phyloP scores from a whole-genome alignment of 306 rosid genomes.

The Biancaea sappan region DNA sequence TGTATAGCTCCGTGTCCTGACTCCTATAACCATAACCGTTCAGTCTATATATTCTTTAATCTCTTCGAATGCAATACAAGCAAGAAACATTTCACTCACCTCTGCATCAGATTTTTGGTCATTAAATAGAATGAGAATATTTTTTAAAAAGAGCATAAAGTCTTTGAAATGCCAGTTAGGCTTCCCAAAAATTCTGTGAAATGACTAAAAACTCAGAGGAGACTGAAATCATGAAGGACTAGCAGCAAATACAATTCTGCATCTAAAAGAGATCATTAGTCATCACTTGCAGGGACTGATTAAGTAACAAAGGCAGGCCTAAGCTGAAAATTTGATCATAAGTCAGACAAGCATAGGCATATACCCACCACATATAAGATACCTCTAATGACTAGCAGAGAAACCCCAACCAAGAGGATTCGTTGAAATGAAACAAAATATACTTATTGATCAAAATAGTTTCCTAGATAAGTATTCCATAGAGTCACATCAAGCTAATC shows the following conservation, averaged over 20 bases:
- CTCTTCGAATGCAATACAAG: too few species aligned
- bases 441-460: not conserved
- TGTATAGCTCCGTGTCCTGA: too few species aligned
- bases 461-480: not conserved
- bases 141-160: not conserved
- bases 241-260: not conserved
- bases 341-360: not conserved
- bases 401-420: not conserved
- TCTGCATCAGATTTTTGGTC: too few species aligned
- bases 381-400: not conserved
- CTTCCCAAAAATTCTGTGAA: not conserved
- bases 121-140: not conserved
- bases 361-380: not conserved
- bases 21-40: too few species aligned
- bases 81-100: too few species aligned
- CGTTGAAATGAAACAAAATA: not conserved
- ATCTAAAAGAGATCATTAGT: not conserved
- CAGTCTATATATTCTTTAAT: too few species aligned
- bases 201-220: conserved; percentile 4
- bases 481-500: not conserved
- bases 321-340: not conserved
- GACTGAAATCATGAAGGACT: not conserved
- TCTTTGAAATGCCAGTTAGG: conserved; percentile 1
- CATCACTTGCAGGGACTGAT: not conserved
- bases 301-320: not conserved